Percentiles rank a stretch among this genome's conserved stretches.
Conservation (phyloP, 768 basidiomycete genomes). For the Austroboletus festivus region DNA sequence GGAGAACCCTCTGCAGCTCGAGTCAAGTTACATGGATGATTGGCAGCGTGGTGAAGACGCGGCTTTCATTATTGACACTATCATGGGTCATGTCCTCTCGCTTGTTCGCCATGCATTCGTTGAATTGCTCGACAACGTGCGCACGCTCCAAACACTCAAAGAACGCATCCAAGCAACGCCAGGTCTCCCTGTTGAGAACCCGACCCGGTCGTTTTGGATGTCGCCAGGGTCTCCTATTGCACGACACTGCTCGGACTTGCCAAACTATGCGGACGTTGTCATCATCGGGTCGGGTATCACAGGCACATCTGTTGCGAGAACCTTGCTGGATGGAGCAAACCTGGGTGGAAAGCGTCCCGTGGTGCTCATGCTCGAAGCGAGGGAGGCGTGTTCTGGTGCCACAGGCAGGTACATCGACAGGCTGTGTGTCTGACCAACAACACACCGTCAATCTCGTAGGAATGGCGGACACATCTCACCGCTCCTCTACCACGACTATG, state of each 20-base stretch:
- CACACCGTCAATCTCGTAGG: slow-evolving; percentile 31
- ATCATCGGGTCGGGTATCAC: slow-evolving; percentile 80
- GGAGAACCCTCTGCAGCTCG: too few species aligned
- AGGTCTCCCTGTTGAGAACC: slow-evolving; percentile 55
- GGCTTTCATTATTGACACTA: neutral
- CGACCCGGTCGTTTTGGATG: slow-evolving; percentile 64
- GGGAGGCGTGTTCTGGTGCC: slow-evolving; percentile 73
- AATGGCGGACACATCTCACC: slow-evolving; percentile 73
- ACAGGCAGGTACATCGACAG: slow-evolving; percentile 63
- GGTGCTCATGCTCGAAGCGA: slow-evolving; percentile 78
- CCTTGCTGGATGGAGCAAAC: slow-evolving; percentile 40
- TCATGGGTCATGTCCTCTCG: slow-evolving; percentile 30
- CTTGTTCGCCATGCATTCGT: slow-evolving; percentile 15
- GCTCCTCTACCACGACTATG: slow-evolving; percentile 57
- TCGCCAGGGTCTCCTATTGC: slow-evolving; percentile 50
- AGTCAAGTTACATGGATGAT: too few species aligned
- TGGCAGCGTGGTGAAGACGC: too few species aligned
- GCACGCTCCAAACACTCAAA: slow-evolving; percentile 25
- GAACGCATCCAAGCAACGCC: slow-evolving; percentile 41
- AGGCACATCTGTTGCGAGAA: slow-evolving; percentile 57
- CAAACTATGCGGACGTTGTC: slow-evolving; percentile 56
- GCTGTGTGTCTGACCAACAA: too few species aligned
- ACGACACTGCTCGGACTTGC: slow-evolving; percentile 29
- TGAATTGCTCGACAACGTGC: slow-evolving; percentile 19
- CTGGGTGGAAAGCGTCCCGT: slow-evolving; percentile 30